Evolutionary conservation across 1,284 basidiomycete genomes (phyloP), one percentile per base, ranked within the genome.

Genomic region (Cryptococcus neoformans): DNA sequence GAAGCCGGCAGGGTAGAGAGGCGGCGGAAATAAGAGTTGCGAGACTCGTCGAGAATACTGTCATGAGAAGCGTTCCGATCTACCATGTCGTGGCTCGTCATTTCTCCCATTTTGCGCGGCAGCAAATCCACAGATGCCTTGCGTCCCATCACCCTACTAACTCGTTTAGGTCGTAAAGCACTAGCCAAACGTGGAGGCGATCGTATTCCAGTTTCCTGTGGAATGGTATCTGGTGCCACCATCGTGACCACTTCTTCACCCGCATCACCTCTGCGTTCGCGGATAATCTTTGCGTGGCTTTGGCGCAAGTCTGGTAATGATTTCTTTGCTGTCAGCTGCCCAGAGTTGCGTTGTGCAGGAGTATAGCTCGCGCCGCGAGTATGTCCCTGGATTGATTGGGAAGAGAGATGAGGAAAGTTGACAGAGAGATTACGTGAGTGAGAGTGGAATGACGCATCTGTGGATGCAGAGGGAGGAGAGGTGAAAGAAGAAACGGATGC

Each of bases 11-110:
- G 79, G 45, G 87, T 87, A 16, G 82, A 83, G 14, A 95, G 80
- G 16, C 94, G 86, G 36, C 89, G 87, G 78, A 99, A 99, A 76
- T 99, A 99, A 9, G 90, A 90, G 73, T 93, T 90, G 37, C 91
- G 85, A 71, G 94, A 92, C 28, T 84, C 84, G 55, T 89, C 86
- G 0, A 67, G 60, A 0, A 68, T 67, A 9, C 59, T 62, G 28
- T 71, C 68, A 49, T 68, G 62, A 41, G 62, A 62, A 37, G 58
- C 57, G 37, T 62, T 34, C 44, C 62, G 63, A 14, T 62, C 61
- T 14, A 41, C 36, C n/a, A 38, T 44, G 8, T 53, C 52, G 12
- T 28, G 40, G 12, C 16, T 10, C 4, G 51, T 52, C 16, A 58
- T 46, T 4, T 50, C 55, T 2, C 51, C 55, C 1, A 62, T 60